Evolutionary conservation across 2,329 filamentous ascomycete genomes (phyloP).

Genomic region (Elsinoe ampelina): DNA sequence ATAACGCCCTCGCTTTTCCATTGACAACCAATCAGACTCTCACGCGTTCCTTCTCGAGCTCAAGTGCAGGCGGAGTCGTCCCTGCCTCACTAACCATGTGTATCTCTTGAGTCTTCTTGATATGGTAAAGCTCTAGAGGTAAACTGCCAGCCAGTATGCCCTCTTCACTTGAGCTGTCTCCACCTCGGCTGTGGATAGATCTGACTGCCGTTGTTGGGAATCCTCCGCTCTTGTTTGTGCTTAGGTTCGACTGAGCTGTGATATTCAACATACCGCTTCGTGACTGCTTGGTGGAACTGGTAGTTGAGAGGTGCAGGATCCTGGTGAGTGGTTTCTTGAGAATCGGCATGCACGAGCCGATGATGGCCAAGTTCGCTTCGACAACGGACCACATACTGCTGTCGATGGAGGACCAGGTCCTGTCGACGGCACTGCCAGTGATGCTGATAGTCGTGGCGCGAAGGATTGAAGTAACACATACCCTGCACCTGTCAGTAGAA

Average conservation of each 20-base stretch:
- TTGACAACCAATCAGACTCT: neutral
- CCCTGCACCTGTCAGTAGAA: slow-evolving; percentile 12
- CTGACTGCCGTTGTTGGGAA: neutral
- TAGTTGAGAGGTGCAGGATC: slow-evolving; percentile 18
- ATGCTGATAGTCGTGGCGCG: slow-evolving; percentile 22
- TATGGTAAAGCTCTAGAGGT: neutral
- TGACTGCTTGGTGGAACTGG: neutral
- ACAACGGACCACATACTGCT: slow-evolving; percentile 21
- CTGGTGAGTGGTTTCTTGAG: slow-evolving; percentile 22
- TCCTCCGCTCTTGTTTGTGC: slow-evolving; percentile 5
- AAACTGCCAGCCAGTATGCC: neutral
- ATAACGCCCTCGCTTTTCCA: neutral
- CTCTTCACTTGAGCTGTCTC: slow-evolving; percentile 9
- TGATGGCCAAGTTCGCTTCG: slow-evolving; percentile 24
- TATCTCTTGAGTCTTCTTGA: slow-evolving; percentile 12
- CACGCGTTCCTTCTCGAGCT: neutral
- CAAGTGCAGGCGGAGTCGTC: neutral
- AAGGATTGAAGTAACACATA: slow-evolving; percentile 22
- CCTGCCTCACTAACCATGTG: slow-evolving; percentile 8
- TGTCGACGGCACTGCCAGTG: slow-evolving; percentile 20
- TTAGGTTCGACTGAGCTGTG: neutral
- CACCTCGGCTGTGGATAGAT: neutral
- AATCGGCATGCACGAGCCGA: slow-evolving; percentile 23
- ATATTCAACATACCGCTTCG: neutral
- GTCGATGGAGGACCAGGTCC: slow-evolving; percentile 24